A percentile compares a stretch with the other conserved stretches of the same genome.
Evolutionary conservation across 2,329 filamentous ascomycete species (phyloP).

Genomic region (Cercospora zeae-maydis): DNA sequence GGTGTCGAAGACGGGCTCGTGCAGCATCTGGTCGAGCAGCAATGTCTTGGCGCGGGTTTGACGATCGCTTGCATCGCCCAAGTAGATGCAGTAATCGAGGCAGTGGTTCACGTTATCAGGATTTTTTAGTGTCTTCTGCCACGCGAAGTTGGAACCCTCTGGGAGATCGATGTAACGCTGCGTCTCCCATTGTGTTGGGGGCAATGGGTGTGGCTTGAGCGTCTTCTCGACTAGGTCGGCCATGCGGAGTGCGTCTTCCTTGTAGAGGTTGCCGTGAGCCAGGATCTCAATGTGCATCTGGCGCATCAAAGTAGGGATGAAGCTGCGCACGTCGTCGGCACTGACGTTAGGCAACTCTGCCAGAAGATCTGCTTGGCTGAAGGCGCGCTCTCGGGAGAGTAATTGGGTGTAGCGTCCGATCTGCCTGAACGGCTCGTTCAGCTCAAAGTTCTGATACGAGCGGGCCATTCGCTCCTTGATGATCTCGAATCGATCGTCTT

Average conservation of each 20-base stretch:
- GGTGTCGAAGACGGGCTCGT: conserved; percentile 92
- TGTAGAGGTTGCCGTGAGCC: conserved; percentile 88
- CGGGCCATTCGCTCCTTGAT: conserved; percentile 80
- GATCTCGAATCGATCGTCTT: conserved; percentile 83
- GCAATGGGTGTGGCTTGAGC: conserved; percentile 69
- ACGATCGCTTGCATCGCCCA: conserved; percentile 56
- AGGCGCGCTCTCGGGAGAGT: conserved; percentile 72
- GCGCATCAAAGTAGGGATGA: conserved; percentile 74
- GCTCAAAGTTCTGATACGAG: conserved; percentile 79
- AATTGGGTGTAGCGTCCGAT: conserved; percentile 78
- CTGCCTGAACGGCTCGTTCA: conserved; percentile 84
- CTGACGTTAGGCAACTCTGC: conserved; percentile 73
- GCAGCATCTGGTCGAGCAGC: conserved; percentile 82
- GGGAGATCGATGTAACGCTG: conserved; percentile 73
- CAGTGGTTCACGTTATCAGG: conserved; percentile 71
- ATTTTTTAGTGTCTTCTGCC: conserved; percentile 75
- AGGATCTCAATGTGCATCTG: conserved; percentile 87
- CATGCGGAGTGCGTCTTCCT: conserved; percentile 83
- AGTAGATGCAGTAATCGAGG: conserved; percentile 48
- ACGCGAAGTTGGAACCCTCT: conserved; percentile 77
- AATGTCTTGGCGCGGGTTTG: conserved; percentile 69
- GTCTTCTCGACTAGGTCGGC: conserved; percentile 77
- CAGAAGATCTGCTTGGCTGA: conserved; percentile 74
- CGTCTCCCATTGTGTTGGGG: conserved; percentile 74
- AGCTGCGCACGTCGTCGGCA: conserved; percentile 67